These are phyloP conservation scores for Aleurites moluccanus DNA, from an alignment of 441 rosid genomes.

Conservation along the genomic window DNA sequence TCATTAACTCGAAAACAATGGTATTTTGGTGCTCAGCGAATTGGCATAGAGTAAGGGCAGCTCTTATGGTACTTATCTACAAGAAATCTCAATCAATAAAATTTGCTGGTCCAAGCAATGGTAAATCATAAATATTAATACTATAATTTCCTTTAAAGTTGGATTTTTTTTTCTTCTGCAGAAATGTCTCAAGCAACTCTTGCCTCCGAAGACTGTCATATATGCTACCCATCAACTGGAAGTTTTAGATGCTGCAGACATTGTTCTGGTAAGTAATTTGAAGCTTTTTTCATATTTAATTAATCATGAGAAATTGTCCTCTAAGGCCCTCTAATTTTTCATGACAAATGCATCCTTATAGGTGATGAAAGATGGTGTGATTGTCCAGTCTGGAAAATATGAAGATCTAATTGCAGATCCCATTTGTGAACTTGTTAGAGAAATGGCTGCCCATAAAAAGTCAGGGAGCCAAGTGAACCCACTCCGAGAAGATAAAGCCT, in stretches of 20 bases:
- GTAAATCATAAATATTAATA: slow-evolving; percentile 41
- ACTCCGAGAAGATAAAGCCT: slow-evolving; percentile 22
- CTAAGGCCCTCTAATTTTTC: slow-evolving; percentile 3
- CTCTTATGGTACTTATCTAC: slow-evolving; percentile 52
- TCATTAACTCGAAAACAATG: slow-evolving; percentile 62
- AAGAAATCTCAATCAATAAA: slow-evolving; percentile 51
- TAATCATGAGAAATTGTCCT: not conserved
- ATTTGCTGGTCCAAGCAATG: slow-evolving; percentile 41
- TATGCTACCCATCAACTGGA: slow-evolving; percentile 76
- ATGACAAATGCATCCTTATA: slow-evolving; percentile 20
- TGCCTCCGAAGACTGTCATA: slow-evolving; percentile 61
- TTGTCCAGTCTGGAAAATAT: slow-evolving; percentile 60
- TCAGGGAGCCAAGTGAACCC: slow-evolving; percentile 52
- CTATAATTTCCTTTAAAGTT: not conserved
- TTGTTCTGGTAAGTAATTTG: slow-evolving; percentile 51
- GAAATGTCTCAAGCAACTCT: slow-evolving; percentile 58
- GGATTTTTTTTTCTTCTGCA: slow-evolving; percentile 31
- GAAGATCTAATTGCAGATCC: slow-evolving; percentile 46
- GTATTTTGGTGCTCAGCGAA: slow-evolving; percentile 72
- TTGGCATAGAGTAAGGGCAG: slow-evolving; percentile 59
- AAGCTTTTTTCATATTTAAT: not conserved
- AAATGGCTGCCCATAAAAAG: slow-evolving; percentile 50
- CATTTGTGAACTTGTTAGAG: slow-evolving; percentile 50
- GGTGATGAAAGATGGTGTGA: slow-evolving; percentile 63
- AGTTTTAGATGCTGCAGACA: slow-evolving; percentile 64